Percentiles rank a stretch among this genome's conserved stretches.
phyloP scores from a whole-genome alignment of 108 stramenopile species.

The Epipyxis sp. region DNA sequence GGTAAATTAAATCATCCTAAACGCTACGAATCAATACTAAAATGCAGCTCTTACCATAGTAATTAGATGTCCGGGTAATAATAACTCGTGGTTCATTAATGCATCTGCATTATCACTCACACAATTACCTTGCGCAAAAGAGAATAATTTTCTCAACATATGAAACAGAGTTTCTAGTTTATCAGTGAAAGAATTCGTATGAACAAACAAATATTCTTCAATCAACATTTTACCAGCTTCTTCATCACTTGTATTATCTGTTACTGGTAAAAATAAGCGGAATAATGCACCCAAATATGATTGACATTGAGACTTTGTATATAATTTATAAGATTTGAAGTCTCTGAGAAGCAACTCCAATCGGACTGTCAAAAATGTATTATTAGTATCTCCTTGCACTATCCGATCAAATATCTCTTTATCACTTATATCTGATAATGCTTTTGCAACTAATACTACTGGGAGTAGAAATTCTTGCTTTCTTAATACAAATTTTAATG shows the following conservation, averaged over 20 bases:
- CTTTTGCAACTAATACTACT: constrained; percentile 76
- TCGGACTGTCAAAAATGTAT: constrained; percentile 84
- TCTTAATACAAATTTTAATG: constrained; percentile 72
- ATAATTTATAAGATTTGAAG: constrained; percentile 69
- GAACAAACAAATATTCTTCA: constrained; percentile 67
- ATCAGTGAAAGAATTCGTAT: constrained; percentile 72
- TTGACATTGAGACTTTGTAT: constrained; percentile 79
- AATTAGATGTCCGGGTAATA: constrained; percentile 28
- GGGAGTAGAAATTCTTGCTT: constrained; percentile 95
- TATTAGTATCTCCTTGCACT: constrained; percentile 71
- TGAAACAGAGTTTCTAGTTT: constrained; percentile 84
- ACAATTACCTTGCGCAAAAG: constrained; percentile 87
- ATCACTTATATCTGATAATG: constrained; percentile 77
- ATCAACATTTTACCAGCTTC: constrained; percentile 83
- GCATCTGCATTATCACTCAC: constrained; percentile 94
- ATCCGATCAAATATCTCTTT: constrained; percentile 80
- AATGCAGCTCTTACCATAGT: too few relatives aligned
- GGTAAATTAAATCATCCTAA: constrained; percentile 73
- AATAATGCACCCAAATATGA: constrained; percentile 85
- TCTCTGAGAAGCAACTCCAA: constrained; percentile 86
- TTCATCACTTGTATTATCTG: constrained; percentile 68
- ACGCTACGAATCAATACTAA: neutral
- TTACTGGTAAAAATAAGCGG: constrained; percentile 67
- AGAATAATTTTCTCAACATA: constrained; percentile 81
- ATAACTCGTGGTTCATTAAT: constrained; percentile 84